A percentile compares a stretch with the other conserved stretches of the same genome.
Evolutionary conservation across 805 yeast species (phyloP).

Genomic region (Suhomyces prunicola): DNA sequence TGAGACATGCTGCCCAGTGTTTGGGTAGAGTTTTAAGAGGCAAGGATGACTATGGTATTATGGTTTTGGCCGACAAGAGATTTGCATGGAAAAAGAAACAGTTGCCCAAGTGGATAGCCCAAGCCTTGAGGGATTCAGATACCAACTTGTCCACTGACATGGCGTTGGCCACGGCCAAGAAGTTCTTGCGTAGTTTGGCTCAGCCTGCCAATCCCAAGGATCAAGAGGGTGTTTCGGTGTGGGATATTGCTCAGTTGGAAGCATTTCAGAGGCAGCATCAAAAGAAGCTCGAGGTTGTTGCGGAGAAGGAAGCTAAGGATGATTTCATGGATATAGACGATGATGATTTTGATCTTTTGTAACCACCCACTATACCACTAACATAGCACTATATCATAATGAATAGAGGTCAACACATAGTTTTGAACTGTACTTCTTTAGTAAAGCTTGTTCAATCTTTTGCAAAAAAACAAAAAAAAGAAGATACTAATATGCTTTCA

Average conservation of each 20-base stretch:
- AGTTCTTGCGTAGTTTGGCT: slow-evolving; percentile 87
- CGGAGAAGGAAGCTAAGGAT: slow-evolving; percentile 19
- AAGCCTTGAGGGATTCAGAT: slow-evolving; percentile 88
- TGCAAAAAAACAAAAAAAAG: too few relatives aligned
- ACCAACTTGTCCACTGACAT: slow-evolving; percentile 91
- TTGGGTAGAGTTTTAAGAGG: slow-evolving; percentile 96
- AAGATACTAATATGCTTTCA: too few relatives aligned
- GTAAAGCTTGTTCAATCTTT: too few relatives aligned
- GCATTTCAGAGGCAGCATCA: slow-evolving; percentile 54
- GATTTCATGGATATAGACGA: slow-evolving; percentile 48
- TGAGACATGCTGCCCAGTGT: slow-evolving; percentile 99
- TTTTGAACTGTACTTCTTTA: too few relatives aligned
- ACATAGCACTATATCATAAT: too few relatives aligned
- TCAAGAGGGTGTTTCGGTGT: slow-evolving; percentile 91
- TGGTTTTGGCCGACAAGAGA: slow-evolving; percentile 95
- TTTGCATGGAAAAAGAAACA: slow-evolving; percentile 83
- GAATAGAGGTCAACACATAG: too few relatives aligned
- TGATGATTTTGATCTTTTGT: slow-evolving; percentile 39
- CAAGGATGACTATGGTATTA: slow-evolving; percentile 96
- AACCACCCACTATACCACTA: neutral
- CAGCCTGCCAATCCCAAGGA: slow-evolving; percentile 89
- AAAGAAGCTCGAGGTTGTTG: slow-evolving; percentile 17
- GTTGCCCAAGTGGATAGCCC: slow-evolving; percentile 96
- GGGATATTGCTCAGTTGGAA: slow-evolving; percentile 73
- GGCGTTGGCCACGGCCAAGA: slow-evolving; percentile 94